phyloP scores from a whole-genome alignment of 2,329 filamentous ascomycete species.

The Ascochyta pisi region DNA sequence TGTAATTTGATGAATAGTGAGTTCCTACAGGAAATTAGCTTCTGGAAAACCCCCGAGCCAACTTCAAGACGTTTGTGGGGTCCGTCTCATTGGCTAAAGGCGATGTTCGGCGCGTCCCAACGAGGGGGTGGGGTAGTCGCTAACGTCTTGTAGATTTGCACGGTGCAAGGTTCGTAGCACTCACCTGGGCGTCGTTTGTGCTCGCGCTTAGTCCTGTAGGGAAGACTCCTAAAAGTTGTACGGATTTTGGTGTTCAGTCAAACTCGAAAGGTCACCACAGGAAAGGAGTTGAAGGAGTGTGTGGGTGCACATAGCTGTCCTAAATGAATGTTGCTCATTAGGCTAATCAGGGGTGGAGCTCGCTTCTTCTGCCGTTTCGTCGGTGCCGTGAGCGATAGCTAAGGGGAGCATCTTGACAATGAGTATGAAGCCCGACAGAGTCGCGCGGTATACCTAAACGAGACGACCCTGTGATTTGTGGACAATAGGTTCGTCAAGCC shows the following conservation, averaged over 20 bases:
- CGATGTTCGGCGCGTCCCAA: background rate
- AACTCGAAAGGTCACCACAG: background rate
- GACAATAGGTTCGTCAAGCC: background rate
- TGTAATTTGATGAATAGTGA: too few species aligned
- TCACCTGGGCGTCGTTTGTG: constrained; percentile 22
- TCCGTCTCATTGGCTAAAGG: background rate
- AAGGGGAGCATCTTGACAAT: constrained; percentile 20
- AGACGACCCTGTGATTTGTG: constrained; percentile 7
- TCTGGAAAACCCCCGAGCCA: background rate
- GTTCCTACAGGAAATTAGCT: constrained; percentile 1
- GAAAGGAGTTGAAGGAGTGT: background rate
- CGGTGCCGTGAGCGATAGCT: constrained; percentile 10
- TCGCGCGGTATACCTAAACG: constrained; percentile 27
- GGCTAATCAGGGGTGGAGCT: constrained; percentile 42
- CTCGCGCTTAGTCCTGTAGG: background rate
- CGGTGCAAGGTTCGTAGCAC: constrained; percentile 21
- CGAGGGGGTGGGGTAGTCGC: constrained; percentile 15
- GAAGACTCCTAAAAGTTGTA: background rate
- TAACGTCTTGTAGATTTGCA: constrained; percentile 3
- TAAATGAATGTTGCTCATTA: constrained; percentile 32
- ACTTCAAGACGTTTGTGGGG: background rate
- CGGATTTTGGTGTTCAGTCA: background rate
- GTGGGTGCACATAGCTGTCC: constrained; percentile 7
- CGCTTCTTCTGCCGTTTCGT: constrained; percentile 36
- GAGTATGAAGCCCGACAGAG: constrained; percentile 27